Conservation (phyloP, 768 basidiomycete genomes). For the Fistulinella prunicolor region DNA sequence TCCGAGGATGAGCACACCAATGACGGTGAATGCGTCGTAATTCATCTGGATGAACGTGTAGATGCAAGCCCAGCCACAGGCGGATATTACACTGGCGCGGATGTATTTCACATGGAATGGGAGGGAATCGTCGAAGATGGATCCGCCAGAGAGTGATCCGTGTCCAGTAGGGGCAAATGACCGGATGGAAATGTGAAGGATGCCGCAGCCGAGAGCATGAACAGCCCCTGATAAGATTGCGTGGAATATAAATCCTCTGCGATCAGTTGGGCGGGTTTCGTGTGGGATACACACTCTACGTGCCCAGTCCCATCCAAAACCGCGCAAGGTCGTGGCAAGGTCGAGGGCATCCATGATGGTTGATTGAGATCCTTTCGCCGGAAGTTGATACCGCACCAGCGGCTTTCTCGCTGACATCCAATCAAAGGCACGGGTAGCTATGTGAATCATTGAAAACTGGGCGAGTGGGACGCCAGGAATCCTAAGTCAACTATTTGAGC, state of each 20-base stretch:
- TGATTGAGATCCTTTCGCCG: not conserved
- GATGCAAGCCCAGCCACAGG: conserved; percentile 43
- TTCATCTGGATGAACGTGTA: conserved; percentile 42
- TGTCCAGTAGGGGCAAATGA: conserved; percentile 41
- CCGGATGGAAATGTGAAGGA: conserved; percentile 47
- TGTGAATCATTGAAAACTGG: too few relatives aligned
- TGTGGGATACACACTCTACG: conserved; percentile 21
- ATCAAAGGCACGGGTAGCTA: too few relatives aligned
- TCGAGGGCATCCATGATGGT: conserved; percentile 42
- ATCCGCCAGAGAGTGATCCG: conserved; percentile 20
- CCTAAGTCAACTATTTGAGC: too few relatives aligned
- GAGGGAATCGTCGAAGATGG: conserved; percentile 32
- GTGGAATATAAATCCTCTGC: conserved; percentile 34
- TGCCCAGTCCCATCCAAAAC: conserved; percentile 60
- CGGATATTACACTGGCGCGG: conserved; percentile 44
- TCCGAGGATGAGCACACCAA: conserved; percentile 23
- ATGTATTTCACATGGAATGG: conserved; percentile 24
- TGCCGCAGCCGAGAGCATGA: conserved; percentile 43
- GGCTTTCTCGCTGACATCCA: too few relatives aligned
- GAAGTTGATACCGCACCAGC: not conserved
- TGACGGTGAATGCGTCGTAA: conserved; percentile 23
- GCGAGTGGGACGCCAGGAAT: too few relatives aligned
- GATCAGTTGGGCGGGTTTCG: conserved; percentile 41
- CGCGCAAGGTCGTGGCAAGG: conserved; percentile 50
- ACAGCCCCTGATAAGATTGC: conserved; percentile 33